Base-by-base conservation (phyloP, 2,329 filamentous ascomycete species). In the Pleoardoris graminearum region DNA sequence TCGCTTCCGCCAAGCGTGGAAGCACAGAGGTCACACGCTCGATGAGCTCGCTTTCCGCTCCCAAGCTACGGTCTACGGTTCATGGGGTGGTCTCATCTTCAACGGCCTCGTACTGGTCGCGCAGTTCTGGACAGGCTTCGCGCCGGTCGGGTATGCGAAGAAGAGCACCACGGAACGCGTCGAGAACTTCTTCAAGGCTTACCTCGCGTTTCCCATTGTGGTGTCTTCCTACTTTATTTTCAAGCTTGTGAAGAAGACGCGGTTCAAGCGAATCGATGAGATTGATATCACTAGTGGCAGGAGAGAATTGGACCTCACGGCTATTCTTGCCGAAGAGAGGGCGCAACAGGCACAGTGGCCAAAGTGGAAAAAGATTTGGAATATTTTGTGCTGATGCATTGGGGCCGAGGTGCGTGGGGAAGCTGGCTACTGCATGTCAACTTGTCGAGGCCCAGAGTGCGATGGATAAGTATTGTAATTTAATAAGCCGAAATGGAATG, bases 51-150 rank as follows among this genome's bases (percentile, higher is more conserved):
- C 91, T 5, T 96, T 92, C 77, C 79, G 76, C 22, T 89, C 88
- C 1, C 89, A 93, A 68, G 82, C 88, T 3, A 91, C 91, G 54
- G 77, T 93, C 7, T 58, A 80, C 5, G 92, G 91, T 6, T 94
- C 89, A 1, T 96, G 86, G 80, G 56, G 91, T 19, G 91, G 91
- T 14, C 79, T 95, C 46, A 61, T 78, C 35, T 84, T 94, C 69
- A 95, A 95, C 74, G 54, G 81, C 23, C 73, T 91, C 35, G 84
- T 95, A 27, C 79, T 96, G 14, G 69, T 87, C 41, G 89, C 89
- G 3, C 91, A 96, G 71, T 91, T 95, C 77, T 96, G 90, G 89
- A 86, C 88, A 39, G 90, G 88, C 19, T 86, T 88, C 7, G 91
- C 86, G 70, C 90, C 91, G 3, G 81, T 92, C 33, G 81, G 78